phyloP scores from a whole-genome alignment of 805 yeast species.

The Wickerhamiella qilinensis region DNA sequence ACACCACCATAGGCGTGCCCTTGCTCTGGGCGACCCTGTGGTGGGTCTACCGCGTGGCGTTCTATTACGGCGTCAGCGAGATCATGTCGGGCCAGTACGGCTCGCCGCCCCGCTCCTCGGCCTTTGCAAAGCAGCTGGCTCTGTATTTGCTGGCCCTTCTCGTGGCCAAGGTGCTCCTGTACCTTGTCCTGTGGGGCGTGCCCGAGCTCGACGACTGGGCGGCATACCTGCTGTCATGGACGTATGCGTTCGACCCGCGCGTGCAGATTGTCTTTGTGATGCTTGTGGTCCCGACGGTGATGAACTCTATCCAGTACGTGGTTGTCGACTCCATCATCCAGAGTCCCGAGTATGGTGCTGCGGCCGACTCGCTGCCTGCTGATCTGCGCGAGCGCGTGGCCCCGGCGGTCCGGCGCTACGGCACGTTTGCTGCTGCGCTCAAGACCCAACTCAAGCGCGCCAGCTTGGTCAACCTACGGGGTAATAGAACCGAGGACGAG shows the following conservation, averaged over 20 bases:
- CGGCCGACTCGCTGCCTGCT: constrained; percentile 3
- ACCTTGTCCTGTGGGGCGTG: constrained; percentile 39
- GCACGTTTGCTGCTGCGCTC: constrained; percentile 7
- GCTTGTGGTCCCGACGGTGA: constrained; percentile 33
- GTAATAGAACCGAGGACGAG: no score
- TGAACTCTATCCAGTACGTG: constrained; percentile 35
- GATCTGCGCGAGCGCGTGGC: not conserved
- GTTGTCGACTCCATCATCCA: constrained; percentile 45
- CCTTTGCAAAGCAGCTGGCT: constrained; percentile 54
- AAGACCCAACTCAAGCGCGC: constrained; percentile 2
- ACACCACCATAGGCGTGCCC: constrained; percentile 88
- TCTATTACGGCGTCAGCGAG: constrained; percentile 26
- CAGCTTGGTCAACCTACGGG: not conserved
- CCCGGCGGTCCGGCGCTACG: constrained; percentile 5
- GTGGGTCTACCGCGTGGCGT: constrained; percentile 26
- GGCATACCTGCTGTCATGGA: constrained; percentile 66
- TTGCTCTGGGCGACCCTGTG: constrained; percentile 43
- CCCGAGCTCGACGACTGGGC: constrained; percentile 59
- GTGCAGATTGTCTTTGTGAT: constrained; percentile 77
- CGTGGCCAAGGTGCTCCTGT: constrained; percentile 45
- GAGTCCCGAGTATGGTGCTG: constrained; percentile 25
- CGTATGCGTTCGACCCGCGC: constrained; percentile 52
- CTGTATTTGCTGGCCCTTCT: constrained; percentile 51
- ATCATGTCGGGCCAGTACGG: constrained; percentile 47
- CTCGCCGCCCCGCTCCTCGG: constrained; percentile 40